A percentile compares a stretch with the other conserved stretches of the same genome.
Conservation (phyloP, 257 asterid genomes). For the Solanum megistacrolobum region DNA sequence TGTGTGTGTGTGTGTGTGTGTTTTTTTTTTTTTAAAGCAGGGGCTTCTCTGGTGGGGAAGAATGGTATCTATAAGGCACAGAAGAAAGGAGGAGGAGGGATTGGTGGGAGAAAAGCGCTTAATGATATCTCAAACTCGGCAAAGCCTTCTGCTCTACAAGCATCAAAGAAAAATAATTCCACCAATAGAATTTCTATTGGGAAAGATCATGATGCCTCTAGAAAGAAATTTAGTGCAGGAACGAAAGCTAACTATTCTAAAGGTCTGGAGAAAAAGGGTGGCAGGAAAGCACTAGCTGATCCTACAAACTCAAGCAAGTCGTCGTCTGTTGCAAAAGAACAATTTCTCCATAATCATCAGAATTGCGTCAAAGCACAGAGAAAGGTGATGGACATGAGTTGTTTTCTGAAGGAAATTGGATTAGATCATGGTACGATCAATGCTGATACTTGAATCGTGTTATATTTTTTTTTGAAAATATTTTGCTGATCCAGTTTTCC, state of each 20-base stretch:
- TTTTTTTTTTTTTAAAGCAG: neutral
- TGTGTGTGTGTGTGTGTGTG: too few relatives aligned
- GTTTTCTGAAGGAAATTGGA: conserved; percentile 57
- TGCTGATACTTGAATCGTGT: neutral
- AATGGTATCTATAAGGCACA: conserved; percentile 25
- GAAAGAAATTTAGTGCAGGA: neutral
- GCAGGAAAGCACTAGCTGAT: conserved; percentile 67
- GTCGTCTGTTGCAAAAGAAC: conserved; percentile 36
- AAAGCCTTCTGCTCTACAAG: conserved; percentile 32
- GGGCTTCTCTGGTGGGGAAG: conserved; percentile 35
- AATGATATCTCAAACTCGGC: conserved; percentile 81
- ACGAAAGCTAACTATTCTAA: conserved; percentile 18
- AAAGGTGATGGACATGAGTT: conserved; percentile 29
- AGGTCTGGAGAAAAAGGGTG: conserved; percentile 23
- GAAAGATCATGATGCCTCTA: conserved; percentile 30
- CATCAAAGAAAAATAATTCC: conserved; percentile 32
- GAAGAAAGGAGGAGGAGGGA: conserved; percentile 31
- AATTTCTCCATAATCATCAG: conserved; percentile 65
- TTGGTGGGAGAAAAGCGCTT: conserved; percentile 65
- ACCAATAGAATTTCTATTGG: conserved; percentile 26
- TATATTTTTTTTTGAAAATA: neutral
- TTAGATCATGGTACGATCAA: conserved; percentile 31
- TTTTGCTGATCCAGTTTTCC: neutral
- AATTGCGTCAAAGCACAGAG: conserved; percentile 59
- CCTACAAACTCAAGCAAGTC: conserved; percentile 67